phyloP scores from a whole-genome alignment of 805 yeast species.

The Monosporozyma aerobia region DNA sequence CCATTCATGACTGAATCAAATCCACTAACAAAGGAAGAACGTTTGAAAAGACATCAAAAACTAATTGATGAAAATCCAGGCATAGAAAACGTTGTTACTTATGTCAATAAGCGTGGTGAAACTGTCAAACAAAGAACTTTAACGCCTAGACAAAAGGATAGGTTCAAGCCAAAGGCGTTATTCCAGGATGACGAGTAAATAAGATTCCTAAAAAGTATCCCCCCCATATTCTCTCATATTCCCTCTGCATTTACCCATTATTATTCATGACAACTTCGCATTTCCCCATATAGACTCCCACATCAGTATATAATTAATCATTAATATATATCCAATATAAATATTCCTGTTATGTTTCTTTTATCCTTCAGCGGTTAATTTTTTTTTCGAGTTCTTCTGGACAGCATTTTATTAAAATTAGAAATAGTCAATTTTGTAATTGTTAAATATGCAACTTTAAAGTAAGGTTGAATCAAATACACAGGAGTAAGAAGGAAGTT shows the following conservation, averaged over 20 bases:
- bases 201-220: neutral
- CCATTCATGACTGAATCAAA: constrained; percentile 12
- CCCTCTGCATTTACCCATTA: neutral
- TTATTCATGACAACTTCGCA: neutral
- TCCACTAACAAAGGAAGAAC: constrained; percentile 7
- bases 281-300: neutral
- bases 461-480: neutral
- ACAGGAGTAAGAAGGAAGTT: neutral
- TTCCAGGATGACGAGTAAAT: constrained; percentile 10
- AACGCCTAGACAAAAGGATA: constrained; percentile 13
- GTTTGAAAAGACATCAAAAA: constrained; percentile 9
- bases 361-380: neutral
- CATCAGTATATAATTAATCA: neutral
- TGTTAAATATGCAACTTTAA: no score
- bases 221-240: neutral
- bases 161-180: constrained; percentile 25
- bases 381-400: neutral
- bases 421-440: no score
- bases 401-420: no score
- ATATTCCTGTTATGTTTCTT: neutral
- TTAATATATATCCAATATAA: neutral
- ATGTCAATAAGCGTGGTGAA: constrained; percentile 30
- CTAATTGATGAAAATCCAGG: constrained; percentile 15
- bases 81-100: constrained; percentile 20
- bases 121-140: constrained; percentile 19